These are phyloP conservation scores for Iberis pinnata DNA, from an alignment of 345 rosid genomes.

Conservation along the genomic window DNA sequence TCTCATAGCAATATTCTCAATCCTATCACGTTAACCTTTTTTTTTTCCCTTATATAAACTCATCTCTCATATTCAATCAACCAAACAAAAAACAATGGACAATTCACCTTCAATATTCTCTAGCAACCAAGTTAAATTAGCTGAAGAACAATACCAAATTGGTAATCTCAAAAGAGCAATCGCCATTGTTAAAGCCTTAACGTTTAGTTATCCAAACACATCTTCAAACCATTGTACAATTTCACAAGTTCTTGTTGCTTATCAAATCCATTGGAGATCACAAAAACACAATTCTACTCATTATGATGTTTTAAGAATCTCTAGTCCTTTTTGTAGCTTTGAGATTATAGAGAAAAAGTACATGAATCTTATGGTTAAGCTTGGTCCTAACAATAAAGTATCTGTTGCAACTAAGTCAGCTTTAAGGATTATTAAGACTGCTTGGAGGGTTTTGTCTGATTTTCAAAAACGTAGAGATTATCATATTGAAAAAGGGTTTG, in stretches of 20 bases:
- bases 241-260: neutral
- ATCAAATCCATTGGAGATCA: constrained; percentile 3
- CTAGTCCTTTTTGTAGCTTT: neutral
- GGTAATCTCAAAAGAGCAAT: too few species aligned
- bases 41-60: too few species aligned
- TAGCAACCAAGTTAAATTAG: too few species aligned
- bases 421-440: neutral
- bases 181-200: too few species aligned
- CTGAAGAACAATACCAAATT: too few species aligned
- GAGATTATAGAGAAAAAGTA: neutral
- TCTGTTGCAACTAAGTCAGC: neutral
- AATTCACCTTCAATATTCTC: too few species aligned
- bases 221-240: neutral
- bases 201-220: constrained; percentile 6
- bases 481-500: neutral
- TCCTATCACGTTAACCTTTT: too few species aligned
- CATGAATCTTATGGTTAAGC: neutral
- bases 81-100: too few species aligned
- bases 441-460: neutral
- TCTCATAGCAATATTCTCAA: too few species aligned
- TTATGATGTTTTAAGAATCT: neutral
- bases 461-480: neutral
- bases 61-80: too few species aligned
- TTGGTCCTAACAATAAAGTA: neutral
- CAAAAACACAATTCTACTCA: neutral